A percentile compares a stretch with the other conserved stretches of the same genome.
Conservation (phyloP, 345 rosid genomes). For the Populus alba region DNA sequence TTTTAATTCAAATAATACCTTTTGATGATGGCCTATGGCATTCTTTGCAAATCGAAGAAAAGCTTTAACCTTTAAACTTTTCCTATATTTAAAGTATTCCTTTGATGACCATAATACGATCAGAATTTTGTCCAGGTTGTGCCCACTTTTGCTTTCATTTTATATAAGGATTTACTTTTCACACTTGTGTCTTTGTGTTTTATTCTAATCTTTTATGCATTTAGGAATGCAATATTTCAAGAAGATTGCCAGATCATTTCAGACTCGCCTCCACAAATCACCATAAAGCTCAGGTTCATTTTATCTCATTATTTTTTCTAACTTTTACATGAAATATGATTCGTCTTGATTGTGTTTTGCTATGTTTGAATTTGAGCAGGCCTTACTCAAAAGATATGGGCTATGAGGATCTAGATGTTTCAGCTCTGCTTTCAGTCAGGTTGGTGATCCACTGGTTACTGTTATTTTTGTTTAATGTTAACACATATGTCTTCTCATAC, state of each 20-base stretch:
- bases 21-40: background rate
- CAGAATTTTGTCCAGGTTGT: background rate
- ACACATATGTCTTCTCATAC: background rate
- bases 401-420: conserved; percentile 73
- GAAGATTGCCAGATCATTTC: conserved; percentile 77
- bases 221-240: conserved; percentile 80
- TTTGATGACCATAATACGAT: background rate
- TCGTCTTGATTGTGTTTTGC: conserved; percentile 18
- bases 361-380: conserved; percentile 48
- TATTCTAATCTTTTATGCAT: conserved; percentile 14
- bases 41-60: background rate
- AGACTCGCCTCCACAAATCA: conserved; percentile 58
- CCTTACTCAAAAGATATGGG: conserved; percentile 94
- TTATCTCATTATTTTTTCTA: conserved; percentile 16
- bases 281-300: conserved; percentile 73
- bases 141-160: background rate
- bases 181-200: background rate
- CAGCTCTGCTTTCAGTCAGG: conserved; percentile 81
- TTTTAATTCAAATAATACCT: background rate
- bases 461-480: background rate
- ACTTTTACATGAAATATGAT: conserved; percentile 11
- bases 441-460: conserved; percentile 18
- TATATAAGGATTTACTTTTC: background rate
- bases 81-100: no score
- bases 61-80: background rate